Conservation (phyloP, 2,329 filamentous ascomycete genomes). For the Aspergillus niger region DNA sequence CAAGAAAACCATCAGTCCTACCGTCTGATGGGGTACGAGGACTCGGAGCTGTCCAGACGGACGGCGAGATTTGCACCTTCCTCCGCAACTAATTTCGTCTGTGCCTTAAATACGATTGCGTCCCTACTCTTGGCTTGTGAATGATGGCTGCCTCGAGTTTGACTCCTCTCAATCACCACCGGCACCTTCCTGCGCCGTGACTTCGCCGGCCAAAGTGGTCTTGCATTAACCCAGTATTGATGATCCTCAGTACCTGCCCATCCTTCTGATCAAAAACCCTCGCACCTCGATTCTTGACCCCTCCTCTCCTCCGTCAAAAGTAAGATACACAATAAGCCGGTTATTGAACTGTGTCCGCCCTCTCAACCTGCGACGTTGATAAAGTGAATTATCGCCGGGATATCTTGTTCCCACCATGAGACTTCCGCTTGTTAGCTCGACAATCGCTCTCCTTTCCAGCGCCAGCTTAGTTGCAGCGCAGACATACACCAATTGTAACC, state of each 20-base stretch:
- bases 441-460: slow-evolving; percentile 31
- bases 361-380: not conserved
- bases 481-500: slow-evolving; percentile 49
- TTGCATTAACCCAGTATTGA: not conserved
- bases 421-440: slow-evolving; percentile 27
- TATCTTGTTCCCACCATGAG: slow-evolving; percentile 33
- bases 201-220: slow-evolving; percentile 1
- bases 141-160: not conserved
- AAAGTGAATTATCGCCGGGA: not conserved
- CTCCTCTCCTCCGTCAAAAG: not conserved
- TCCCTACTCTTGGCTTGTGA: not conserved
- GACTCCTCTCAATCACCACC: not conserved
- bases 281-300: not conserved
- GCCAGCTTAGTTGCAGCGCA: slow-evolving; percentile 39
- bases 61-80: not conserved
- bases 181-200: slow-evolving; percentile 10
- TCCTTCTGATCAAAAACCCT: not conserved
- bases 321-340: not conserved
- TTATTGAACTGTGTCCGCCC: not conserved
- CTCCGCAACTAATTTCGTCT: not conserved
- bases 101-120: slow-evolving; percentile 12
- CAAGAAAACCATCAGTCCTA: slow-evolving; percentile 8
- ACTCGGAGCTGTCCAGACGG: no score
- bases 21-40: no score
- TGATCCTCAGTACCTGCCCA: no score